phyloP scores from a whole-genome alignment of 768 basidiomycete genomes.

The Artomyces pyxidatus region DNA sequence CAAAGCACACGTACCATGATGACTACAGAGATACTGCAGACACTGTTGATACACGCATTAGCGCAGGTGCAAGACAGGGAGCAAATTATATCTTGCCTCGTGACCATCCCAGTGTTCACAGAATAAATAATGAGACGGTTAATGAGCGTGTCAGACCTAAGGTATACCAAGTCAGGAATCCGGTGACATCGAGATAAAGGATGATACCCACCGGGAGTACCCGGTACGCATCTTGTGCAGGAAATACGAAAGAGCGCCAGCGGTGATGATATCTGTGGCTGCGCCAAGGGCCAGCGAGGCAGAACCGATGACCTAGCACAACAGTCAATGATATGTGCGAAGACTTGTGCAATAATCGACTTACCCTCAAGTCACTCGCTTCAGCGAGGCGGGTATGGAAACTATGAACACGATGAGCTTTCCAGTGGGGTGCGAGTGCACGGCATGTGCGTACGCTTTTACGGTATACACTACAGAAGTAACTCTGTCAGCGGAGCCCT shows the following conservation, averaged over 20 bases:
- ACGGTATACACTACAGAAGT: slow-evolving; percentile 33
- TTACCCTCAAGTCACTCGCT: slow-evolving; percentile 38
- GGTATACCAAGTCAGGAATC: background rate
- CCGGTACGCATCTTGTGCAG: slow-evolving; percentile 46
- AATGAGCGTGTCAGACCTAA: slow-evolving; percentile 49
- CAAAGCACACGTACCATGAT: slow-evolving; percentile 37
- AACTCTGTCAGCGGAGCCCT: background rate
- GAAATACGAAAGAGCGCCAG: slow-evolving; percentile 44
- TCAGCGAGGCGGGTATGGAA: slow-evolving; percentile 34
- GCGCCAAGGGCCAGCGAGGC: slow-evolving; percentile 42
- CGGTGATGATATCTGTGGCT: slow-evolving; percentile 42
- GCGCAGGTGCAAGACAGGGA: background rate
- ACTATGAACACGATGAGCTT: slow-evolving; percentile 18
- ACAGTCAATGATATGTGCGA: background rate
- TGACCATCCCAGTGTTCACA: slow-evolving; percentile 53
- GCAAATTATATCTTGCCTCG: slow-evolving; percentile 31
- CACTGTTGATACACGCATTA: slow-evolving; percentile 24
- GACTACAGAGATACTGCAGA: slow-evolving; percentile 42
- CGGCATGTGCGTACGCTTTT: slow-evolving; percentile 29
- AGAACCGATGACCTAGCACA: slow-evolving; percentile 36
- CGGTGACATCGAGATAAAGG: background rate
- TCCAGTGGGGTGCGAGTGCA: background rate
- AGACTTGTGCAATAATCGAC: slow-evolving; percentile 6
- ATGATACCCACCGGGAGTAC: slow-evolving; percentile 29
- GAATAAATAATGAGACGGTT: slow-evolving; percentile 51